A percentile compares a stretch with the other conserved stretches of the same genome.
Evolutionary conservation across 768 basidiomycete genomes (phyloP).

Genomic region (Mycena floridula): DNA sequence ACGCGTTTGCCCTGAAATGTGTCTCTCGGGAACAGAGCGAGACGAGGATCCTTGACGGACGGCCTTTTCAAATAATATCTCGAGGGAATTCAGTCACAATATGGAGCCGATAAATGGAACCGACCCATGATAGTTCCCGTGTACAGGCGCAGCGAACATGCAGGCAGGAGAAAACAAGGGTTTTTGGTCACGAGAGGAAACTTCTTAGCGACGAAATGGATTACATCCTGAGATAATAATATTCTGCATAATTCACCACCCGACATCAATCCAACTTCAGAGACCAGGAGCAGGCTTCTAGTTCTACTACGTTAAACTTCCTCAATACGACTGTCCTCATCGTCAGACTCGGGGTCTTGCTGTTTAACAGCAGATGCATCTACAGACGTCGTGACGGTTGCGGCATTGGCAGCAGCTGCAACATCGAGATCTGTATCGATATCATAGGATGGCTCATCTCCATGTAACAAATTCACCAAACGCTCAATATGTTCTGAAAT

Average conservation of each 20-base stretch:
- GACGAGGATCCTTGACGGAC: conserved; percentile 51
- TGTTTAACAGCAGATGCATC: too few species aligned
- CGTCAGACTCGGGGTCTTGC: conserved; percentile 25
- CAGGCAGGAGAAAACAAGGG: not conserved
- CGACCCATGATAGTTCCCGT: conserved; percentile 76
- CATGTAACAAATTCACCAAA: conserved; percentile 79
- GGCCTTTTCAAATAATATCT: conserved; percentile 81
- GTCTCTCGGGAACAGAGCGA: conserved; percentile 49
- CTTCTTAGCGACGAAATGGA: not conserved
- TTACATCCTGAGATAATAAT: not conserved
- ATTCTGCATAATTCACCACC: not conserved
- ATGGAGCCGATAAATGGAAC: not conserved
- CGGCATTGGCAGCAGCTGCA: not conserved
- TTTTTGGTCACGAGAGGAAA: conserved; percentile 5
- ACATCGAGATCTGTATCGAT: conserved; percentile 1
- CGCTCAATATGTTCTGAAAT: conserved; percentile 85
- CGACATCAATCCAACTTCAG: too few species aligned
- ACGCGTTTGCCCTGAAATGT: conserved; percentile 55
- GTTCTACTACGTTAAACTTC: conserved; percentile 43
- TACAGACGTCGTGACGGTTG: not conserved
- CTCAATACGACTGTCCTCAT: conserved; percentile 54
- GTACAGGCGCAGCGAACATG: conserved; percentile 28
- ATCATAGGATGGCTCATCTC: conserved; percentile 52
- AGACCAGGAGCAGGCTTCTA: too few species aligned
- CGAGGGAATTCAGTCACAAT: not conserved